Evolutionary conservation across 345 rosid species (phyloP).

Genomic region (Turritis glabra): DNA sequence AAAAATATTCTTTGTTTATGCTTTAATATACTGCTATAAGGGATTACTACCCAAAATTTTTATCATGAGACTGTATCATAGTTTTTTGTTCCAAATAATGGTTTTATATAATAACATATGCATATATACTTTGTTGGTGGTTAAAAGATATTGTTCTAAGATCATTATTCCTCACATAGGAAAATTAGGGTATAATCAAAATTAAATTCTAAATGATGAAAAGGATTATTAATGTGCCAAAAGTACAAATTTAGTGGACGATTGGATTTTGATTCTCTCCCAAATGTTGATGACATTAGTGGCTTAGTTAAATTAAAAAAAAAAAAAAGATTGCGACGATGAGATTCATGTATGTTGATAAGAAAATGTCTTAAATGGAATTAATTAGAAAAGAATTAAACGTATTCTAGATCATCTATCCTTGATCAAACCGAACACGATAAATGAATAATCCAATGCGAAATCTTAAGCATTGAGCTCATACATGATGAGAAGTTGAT

Average conservation of each 20-base stretch:
- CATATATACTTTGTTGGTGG: constrained; percentile 27
- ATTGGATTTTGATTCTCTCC: constrained; percentile 27
- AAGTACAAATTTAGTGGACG: constrained; percentile 30
- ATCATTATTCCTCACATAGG: constrained; percentile 23
- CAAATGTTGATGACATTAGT: constrained; percentile 7
- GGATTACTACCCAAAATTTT: no score
- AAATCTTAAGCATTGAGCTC: no score
- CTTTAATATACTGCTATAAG: no score
- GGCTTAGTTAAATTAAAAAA: neutral
- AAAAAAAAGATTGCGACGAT: neutral
- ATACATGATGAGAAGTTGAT: no score
- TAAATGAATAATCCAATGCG: no score
- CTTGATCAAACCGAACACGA: no score
- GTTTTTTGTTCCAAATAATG: neutral
- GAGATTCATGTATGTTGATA: neutral
- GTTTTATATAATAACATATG: neutral
- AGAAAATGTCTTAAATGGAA: neutral
- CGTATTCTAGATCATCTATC: no score
- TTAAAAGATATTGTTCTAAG: constrained; percentile 25
- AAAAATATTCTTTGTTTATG: no score
- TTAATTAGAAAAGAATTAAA: neutral
- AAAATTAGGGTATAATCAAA: constrained; percentile 10
- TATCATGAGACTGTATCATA: neutral
- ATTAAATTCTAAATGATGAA: neutral
- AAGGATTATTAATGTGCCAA: neutral